Evolutionary conservation across 768 basidiomycete species (phyloP), one percentile per base, ranked within the genome.

Genomic region (Leucogyrophana mollusca): DNA sequence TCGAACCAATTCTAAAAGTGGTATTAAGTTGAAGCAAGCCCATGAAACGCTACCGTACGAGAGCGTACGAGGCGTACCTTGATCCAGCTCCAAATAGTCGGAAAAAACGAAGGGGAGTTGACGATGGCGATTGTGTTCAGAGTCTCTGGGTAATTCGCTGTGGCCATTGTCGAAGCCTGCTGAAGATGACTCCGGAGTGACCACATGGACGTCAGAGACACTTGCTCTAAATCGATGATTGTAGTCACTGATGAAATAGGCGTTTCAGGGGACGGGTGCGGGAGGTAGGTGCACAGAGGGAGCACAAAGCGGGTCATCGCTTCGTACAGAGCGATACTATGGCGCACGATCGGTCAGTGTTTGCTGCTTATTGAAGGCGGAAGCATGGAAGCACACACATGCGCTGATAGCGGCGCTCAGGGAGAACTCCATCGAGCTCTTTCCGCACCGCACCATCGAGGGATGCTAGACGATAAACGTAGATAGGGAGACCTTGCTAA

Each of bases 61-160:
- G 10, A n/a, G n/a, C n/a, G n/a, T 18, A 34, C 10, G 16, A 17
- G 40, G 49, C 67, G 33, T 47, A 82, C 85, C 72, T 87, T 89
- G 60, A 92, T 74, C 90, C 90, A 92, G 24, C 74, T 76, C 90
- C 90, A 93, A 9, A 92, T 71, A 2, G 83, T 87, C 3, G 85
- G 79, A 64, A 93, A 93, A 72, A 90, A 93, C 0, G 80, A 71
- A 0, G 91, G 90, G 0, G 88, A 82, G 53, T 92, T 91, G 44
- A 93, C 82, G 44, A 93, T 65, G 9, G 74, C 82, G 54, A 85
- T 78, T 27, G 76, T 73, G 54, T 76, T 69, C 34, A 90, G 69
- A 0, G 87, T 89, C 63, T 92, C 90, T 1, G 90, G 88, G 59
- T 91, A 91, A 55, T 90, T 84, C 7, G 85, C 86, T 0, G 85